Percentiles rank a stretch among this genome's conserved stretches.
phyloP scores from a whole-genome alignment of 345 rosid genomes.

The Erodium maritimum region DNA sequence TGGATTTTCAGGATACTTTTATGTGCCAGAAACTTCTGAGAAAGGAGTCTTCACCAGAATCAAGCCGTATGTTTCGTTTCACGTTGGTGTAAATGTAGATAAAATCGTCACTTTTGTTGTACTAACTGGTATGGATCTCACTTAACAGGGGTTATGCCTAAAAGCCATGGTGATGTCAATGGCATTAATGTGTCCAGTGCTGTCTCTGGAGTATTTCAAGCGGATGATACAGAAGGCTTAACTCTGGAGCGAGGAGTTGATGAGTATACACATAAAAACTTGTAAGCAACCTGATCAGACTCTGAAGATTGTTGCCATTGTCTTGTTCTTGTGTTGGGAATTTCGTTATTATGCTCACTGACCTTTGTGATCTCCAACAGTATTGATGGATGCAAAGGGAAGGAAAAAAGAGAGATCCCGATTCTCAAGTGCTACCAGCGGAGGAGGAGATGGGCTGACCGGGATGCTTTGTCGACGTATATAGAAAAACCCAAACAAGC shows the following conservation, averaged over 20 bases:
- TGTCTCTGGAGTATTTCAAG: conserved; percentile 27
- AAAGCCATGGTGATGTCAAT: conserved; percentile 10
- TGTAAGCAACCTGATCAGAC: too few species aligned
- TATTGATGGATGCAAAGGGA: too few species aligned
- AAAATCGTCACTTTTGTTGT: neutral
- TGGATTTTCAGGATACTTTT: conserved; percentile 61
- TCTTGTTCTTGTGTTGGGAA: too few species aligned
- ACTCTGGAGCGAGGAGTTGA: conserved; percentile 12
- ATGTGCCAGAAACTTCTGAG: conserved; percentile 51
- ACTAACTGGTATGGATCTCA: neutral
- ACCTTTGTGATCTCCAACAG: too few species aligned
- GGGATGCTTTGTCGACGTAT: too few species aligned
- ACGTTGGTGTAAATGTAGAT: neutral
- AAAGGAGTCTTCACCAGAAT: conserved; percentile 4
- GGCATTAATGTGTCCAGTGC: conserved; percentile 21
- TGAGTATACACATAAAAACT: too few species aligned
- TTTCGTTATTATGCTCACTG: too few species aligned
- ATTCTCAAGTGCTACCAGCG: too few species aligned
- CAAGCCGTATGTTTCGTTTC: conserved; percentile 17
- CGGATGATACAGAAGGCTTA: conserved; percentile 16
- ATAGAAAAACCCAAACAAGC: too few species aligned
- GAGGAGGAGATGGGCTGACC: too few species aligned
- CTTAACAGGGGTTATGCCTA: conserved; percentile 18
- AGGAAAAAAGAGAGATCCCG: too few species aligned
- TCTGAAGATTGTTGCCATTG: too few species aligned